Evolutionary conservation across 305 asterid species (phyloP).

Genomic region (Caryopteris hybrid): DNA sequence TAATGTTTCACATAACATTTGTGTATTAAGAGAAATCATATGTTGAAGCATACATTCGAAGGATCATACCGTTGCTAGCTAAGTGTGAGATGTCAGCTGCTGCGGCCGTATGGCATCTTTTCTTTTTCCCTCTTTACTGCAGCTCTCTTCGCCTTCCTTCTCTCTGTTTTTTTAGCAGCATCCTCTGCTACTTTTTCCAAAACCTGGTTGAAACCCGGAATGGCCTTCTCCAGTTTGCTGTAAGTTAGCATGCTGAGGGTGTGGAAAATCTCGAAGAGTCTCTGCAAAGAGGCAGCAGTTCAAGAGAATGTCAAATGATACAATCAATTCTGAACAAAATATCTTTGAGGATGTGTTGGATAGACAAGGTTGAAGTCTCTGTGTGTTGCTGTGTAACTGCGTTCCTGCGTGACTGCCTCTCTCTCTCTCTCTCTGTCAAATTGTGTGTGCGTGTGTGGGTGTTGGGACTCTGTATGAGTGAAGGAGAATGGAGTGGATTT

Average conservation of each 20-base stretch:
- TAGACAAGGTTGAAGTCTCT: no score
- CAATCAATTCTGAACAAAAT: no score
- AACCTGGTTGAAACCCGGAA: constrained; percentile 68
- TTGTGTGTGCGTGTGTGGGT: no score
- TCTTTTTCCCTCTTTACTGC: constrained; percentile 42
- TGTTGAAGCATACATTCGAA: not conserved
- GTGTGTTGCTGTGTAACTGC: no score
- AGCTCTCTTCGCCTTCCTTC: constrained; percentile 35
- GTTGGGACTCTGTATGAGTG: no score
- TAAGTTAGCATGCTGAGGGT: constrained; percentile 35
- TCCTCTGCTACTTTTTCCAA: constrained; percentile 45
- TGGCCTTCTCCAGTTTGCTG: constrained; percentile 26
- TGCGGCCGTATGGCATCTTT: constrained; percentile 18
- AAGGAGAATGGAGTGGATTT: no score
- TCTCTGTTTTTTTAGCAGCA: constrained; percentile 25
- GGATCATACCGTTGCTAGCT: not conserved
- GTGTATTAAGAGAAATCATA: not conserved
- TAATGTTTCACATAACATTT: not conserved
- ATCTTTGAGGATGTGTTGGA: no score
- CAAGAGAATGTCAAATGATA: not conserved
- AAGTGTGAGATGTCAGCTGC: not conserved
- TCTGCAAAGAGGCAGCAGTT: constrained; percentile 33
- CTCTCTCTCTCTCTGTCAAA: no score
- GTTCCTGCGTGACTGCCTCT: no score
- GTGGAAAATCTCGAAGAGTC: constrained; percentile 32